Evolutionary conservation across 2,329 filamentous ascomycete species (phyloP).

Genomic region (Tympanopsis confertula): DNA sequence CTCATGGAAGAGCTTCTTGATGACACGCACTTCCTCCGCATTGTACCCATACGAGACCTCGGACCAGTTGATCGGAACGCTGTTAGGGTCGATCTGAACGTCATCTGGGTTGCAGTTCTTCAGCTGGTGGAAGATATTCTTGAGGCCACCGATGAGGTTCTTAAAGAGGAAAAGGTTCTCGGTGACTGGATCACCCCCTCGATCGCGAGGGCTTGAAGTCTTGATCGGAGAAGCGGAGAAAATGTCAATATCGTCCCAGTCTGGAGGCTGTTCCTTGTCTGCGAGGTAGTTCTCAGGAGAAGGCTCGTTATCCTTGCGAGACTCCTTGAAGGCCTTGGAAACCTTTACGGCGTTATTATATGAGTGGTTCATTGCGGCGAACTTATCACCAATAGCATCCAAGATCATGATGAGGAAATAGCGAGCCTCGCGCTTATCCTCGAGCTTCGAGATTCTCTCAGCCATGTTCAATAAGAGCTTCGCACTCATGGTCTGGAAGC

Average conservation of each 20-base stretch:
- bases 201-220: constrained; percentile 79
- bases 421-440: constrained; percentile 84
- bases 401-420: constrained; percentile 96
- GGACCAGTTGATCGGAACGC: constrained; percentile 80
- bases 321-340: constrained; percentile 64
- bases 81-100: constrained; percentile 59
- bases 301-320: constrained; percentile 44
- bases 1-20: constrained; percentile 94
- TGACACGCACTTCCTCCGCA: constrained; percentile 89
- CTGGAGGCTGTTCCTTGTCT: constrained; percentile 67
- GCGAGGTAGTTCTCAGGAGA: constrained; percentile 70
- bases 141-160: constrained; percentile 87
- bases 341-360: constrained; percentile 91
- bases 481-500: constrained; percentile 98
- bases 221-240: constrained; percentile 95
- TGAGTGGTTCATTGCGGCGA: constrained; percentile 93
- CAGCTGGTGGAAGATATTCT: constrained; percentile 92
- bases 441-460: constrained; percentile 88
- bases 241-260: constrained; percentile 98
- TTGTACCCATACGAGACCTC: constrained; percentile 95
- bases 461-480: constrained; percentile 96
- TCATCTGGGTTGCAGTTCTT: constrained; percentile 71
- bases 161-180: constrained; percentile 98
- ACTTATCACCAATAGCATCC: constrained; percentile 96
- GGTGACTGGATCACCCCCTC: constrained; percentile 76